Conservation (phyloP, 768 basidiomycete species). For the Dentipellis sp. region DNA sequence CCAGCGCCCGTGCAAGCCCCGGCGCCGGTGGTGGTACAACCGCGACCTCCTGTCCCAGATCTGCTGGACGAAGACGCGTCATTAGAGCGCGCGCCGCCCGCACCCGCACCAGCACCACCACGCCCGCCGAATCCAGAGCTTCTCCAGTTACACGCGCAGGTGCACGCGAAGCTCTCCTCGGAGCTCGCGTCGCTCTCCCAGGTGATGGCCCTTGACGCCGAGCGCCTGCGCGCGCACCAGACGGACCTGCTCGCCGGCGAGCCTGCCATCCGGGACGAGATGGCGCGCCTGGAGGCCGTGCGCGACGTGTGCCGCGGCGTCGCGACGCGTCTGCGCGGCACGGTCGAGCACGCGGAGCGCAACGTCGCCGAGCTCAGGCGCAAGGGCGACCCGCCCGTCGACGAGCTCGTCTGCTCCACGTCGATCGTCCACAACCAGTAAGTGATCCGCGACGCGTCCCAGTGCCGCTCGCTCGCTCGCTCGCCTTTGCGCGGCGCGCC, state of each 20-base stretch:
- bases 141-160: slow-evolving; percentile 64
- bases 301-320: slow-evolving; percentile 83
- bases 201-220: slow-evolving; percentile 54
- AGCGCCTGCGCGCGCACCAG: slow-evolving; percentile 73
- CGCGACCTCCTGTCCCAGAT: slow-evolving; percentile 33
- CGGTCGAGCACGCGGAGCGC: slow-evolving; percentile 59
- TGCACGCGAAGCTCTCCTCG: slow-evolving; percentile 66
- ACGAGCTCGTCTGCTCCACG: slow-evolving; percentile 93
- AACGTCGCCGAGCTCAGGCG: slow-evolving; percentile 70
- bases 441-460: slow-evolving; percentile 22
- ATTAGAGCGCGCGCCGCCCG: slow-evolving; percentile 18
- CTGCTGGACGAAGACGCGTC: slow-evolving; percentile 55
- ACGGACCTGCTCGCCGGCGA: slow-evolving; percentile 81
- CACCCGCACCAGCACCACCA: slow-evolving; percentile 42
- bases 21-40: slow-evolving; percentile 4
- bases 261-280: slow-evolving; percentile 94
- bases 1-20: slow-evolving; percentile 3
- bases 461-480: too few species aligned
- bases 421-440: slow-evolving; percentile 97
- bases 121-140: slow-evolving; percentile 89
- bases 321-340: slow-evolving; percentile 50
- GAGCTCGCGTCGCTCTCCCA: slow-evolving; percentile 66
- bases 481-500: too few species aligned
- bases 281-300: slow-evolving; percentile 89
- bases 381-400: slow-evolving; percentile 88